Conservation (phyloP, 371 early-diverging fungal species). For the Choanephora cucurbitarum region DNA sequence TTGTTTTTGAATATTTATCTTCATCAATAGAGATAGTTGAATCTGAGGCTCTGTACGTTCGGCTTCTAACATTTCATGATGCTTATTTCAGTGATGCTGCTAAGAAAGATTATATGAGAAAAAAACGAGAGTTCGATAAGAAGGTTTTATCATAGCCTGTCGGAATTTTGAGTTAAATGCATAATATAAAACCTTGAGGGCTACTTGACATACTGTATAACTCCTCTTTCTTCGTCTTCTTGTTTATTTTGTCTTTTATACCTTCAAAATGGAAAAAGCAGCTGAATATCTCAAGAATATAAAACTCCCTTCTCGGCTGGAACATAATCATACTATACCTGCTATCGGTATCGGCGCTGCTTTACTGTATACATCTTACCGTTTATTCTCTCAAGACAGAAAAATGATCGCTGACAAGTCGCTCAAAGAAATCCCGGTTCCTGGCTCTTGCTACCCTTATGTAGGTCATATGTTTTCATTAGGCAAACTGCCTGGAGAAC, state of each 20-base stretch:
- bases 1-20: too few relatives aligned
- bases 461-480: background rate
- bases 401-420: background rate
- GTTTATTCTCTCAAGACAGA: background rate
- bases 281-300: background rate
- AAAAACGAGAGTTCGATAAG: too few relatives aligned
- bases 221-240: background rate
- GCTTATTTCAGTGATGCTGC: too few relatives aligned
- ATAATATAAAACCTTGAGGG: background rate
- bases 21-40: too few relatives aligned
- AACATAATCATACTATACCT: background rate
- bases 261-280: background rate
- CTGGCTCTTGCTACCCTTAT: background rate
- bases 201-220: background rate
- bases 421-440: background rate
- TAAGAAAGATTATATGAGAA: too few relatives aligned
- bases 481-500: background rate
- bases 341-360: background rate
- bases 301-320: background rate
- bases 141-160: too few relatives aligned
- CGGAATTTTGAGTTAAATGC: too few relatives aligned
- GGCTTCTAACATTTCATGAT: too few relatives aligned
- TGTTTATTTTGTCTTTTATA: background rate
- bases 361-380: background rate
- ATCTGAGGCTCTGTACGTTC: too few relatives aligned